Evolutionary conservation across 1,139 yeast genomes (phyloP), one percentile per base, ranked within the genome.

Genomic region (Suhomyces taliae): DNA sequence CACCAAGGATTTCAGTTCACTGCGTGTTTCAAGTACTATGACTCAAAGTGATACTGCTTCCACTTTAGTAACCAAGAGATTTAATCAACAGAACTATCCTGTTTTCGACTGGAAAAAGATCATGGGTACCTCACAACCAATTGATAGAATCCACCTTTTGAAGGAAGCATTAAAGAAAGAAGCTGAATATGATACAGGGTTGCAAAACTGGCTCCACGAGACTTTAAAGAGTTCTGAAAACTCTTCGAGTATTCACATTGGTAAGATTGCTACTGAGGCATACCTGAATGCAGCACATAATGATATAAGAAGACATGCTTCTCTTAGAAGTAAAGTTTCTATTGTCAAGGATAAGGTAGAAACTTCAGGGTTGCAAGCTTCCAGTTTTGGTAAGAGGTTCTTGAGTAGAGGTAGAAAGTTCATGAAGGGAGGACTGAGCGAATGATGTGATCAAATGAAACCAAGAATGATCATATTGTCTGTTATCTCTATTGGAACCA

Each of bases 221-320:
- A 70, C 76, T 0, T 62, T 75, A 45, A 71, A 67, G 50, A 67
- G 60, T 49, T 62, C 73, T 0, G 70, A 72, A 39, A 61, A 57
- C 32, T 56, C 69, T 7, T 58, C 74, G 7, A 66, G 59, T 44
- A 73, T 75, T 41, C 79, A 73, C 51, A 73, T 75, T 49, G 79
- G 80, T 3, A 66, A 67, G 42, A 66, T 75, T 39, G 79, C 79
- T 0, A 63, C 77, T 7, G 72, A 71, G 42, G 79, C 79, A 3
- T 75, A 75, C 53, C 76, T 71, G 52, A 74, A 74, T 59, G 80
- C 80, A 3, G 59, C 76, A 2, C 79, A 75, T 51, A 70, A 61
- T 52, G 79, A 73, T 48, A 60, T 74, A 33, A 64, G 76, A 50
- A 66, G 79, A 55, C 78, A 72, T 50, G 67, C 66, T 24, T 69